These are phyloP conservation scores for Termitomyces sp. DNA, from an alignment of 768 basidiomycete species.

Conservation along the genomic window DNA sequence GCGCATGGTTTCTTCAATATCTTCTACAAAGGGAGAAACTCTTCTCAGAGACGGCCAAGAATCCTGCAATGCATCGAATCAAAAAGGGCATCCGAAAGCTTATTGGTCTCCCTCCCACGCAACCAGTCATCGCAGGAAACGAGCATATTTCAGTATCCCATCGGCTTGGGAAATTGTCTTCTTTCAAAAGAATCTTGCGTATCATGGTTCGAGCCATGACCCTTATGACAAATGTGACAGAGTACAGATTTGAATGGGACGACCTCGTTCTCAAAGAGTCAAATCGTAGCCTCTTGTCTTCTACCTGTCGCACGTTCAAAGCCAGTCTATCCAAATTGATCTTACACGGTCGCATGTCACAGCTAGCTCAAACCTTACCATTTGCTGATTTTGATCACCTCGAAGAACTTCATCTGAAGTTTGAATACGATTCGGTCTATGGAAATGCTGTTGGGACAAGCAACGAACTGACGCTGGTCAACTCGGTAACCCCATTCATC, in stretches of 20 bases:
- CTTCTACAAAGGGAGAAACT: constrained; percentile 21
- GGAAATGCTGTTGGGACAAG: background rate
- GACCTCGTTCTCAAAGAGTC: constrained; percentile 29
- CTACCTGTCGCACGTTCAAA: constrained; percentile 23
- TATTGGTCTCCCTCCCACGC: background rate
- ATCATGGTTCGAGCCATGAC: constrained; percentile 28
- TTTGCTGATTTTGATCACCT: constrained; percentile 25
- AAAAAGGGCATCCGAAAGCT: background rate
- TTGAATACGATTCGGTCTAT: constrained; percentile 23
- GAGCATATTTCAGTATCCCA: background rate
- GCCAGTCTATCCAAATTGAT: constrained; percentile 27
- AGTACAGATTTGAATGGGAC: constrained; percentile 32
- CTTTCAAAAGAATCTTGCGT: constrained; percentile 19
- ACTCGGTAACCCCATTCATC: constrained; percentile 28
- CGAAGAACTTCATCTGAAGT: constrained; percentile 29
- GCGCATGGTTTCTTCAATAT: constrained; percentile 37
- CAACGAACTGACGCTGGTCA: constrained; percentile 14
- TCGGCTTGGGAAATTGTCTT: constrained; percentile 3
- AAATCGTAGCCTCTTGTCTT: constrained; percentile 23
- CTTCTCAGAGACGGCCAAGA: background rate
- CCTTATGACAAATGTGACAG: constrained; percentile 29
- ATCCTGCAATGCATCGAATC: background rate
- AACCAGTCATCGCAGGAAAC: background rate
- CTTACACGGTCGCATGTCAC: constrained; percentile 28
- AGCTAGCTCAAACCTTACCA: constrained; percentile 25